A percentile compares a stretch with the other conserved stretches of the same genome.
Conservation (phyloP, 2,329 filamentous ascomycete genomes). For the Chaetothyriales sp. region DNA sequence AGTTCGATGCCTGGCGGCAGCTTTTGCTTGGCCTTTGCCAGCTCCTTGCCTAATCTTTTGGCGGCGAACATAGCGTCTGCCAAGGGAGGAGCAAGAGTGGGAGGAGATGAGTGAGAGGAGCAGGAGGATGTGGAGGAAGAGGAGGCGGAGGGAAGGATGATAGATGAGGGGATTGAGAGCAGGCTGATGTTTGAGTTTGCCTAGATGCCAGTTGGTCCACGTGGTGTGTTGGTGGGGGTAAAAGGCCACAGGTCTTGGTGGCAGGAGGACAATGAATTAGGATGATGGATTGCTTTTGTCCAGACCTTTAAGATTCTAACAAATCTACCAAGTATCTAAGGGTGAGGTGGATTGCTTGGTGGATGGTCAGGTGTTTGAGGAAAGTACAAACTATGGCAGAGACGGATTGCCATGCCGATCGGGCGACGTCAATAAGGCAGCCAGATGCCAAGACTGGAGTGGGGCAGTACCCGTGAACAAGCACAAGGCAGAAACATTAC, state of each 20-base stretch:
- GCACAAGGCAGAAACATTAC: too few species aligned
- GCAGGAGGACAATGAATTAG: not conserved
- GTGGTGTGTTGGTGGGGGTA: too few species aligned
- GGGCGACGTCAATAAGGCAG: too few species aligned
- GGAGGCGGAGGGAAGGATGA: not conserved
- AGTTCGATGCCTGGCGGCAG: slow-evolving; percentile 58
- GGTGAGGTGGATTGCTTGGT: too few species aligned
- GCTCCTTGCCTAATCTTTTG: slow-evolving; percentile 30
- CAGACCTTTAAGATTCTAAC: not conserved
- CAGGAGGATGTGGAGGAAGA: not conserved
- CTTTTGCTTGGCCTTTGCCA: slow-evolving; percentile 38
- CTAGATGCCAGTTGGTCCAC: not conserved
- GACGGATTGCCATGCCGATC: too few species aligned
- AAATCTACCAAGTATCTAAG: not conserved
- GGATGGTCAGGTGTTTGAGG: not conserved
- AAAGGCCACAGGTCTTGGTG: not conserved
- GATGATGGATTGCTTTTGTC: not conserved
- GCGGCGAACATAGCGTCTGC: slow-evolving; percentile 33
- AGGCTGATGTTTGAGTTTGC: not conserved
- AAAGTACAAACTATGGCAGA: not conserved
- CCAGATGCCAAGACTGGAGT: not conserved
- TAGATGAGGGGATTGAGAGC: not conserved
- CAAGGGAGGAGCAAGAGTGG: not conserved
- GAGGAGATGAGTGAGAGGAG: not conserved
- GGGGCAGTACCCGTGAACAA: too few species aligned